phyloP scores from a whole-genome alignment of 2,329 filamentous ascomycete genomes.

The Canariomyces notabilis region DNA sequence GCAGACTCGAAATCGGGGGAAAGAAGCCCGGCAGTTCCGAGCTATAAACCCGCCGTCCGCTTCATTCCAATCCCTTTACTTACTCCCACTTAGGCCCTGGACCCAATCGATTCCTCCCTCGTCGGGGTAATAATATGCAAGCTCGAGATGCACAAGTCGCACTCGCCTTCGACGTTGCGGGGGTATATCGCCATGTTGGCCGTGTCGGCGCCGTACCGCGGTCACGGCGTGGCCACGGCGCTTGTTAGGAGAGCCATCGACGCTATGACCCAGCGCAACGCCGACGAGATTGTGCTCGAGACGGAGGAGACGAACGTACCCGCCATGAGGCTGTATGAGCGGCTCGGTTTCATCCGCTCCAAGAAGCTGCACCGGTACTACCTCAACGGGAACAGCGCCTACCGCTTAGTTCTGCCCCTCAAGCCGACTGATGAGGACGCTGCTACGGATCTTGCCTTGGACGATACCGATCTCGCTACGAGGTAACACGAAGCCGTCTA shows the following conservation, averaged over 20 bases:
- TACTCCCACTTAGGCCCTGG: constrained; percentile 47
- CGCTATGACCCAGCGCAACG: constrained; percentile 75
- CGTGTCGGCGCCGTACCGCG: constrained; percentile 74
- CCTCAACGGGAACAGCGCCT: constrained; percentile 92
- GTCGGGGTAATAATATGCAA: constrained; percentile 94
- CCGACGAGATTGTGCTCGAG: constrained; percentile 92
- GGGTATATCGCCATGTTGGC: constrained; percentile 99
- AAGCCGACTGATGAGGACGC: constrained; percentile 47
- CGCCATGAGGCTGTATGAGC: constrained; percentile 88
- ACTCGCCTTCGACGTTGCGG: constrained; percentile 66
- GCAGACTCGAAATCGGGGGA: too few relatives aligned
- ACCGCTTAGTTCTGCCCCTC: constrained; percentile 76
- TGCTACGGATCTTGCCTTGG: constrained; percentile 32
- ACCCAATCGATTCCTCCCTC: constrained; percentile 58
- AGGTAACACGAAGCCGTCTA: background rate
- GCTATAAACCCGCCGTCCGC: background rate
- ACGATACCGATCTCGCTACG: constrained; percentile 24
- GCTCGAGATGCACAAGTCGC: constrained; percentile 81
- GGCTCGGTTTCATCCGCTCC: constrained; percentile 83
- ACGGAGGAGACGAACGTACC: constrained; percentile 90
- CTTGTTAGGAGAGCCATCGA: constrained; percentile 89
- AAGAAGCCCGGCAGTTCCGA: background rate
- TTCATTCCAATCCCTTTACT: constrained; percentile 2
- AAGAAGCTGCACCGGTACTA: constrained; percentile 96
- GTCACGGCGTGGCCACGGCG: constrained; percentile 79